These are phyloP conservation scores for Passiflora organensis DNA, from an alignment of 345 rosid genomes.

Conservation along the genomic window DNA sequence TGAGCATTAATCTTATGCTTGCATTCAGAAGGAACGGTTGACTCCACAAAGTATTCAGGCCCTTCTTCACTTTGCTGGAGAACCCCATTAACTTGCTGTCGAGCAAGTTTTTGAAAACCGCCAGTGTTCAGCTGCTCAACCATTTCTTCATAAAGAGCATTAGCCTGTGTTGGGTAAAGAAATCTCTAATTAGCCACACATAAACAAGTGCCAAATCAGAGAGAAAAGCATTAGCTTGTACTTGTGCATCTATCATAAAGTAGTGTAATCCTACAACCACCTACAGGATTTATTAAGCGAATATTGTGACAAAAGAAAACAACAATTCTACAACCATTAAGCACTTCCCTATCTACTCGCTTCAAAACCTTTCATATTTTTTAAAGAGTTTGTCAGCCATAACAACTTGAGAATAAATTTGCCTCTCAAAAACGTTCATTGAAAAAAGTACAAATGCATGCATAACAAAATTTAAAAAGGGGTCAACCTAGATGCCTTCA, in stretches of 20 bases:
- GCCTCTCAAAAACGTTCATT: too few relatives aligned
- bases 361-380: too few relatives aligned
- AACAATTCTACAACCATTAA: background rate
- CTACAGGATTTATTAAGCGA: conserved; percentile 1
- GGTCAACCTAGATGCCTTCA: too few relatives aligned
- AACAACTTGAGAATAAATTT: too few relatives aligned
- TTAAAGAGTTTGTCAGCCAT: too few relatives aligned
- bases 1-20: conserved; percentile 75
- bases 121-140: conserved; percentile 74
- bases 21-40: conserved; percentile 67
- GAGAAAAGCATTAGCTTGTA: background rate
- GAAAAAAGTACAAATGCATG: too few relatives aligned
- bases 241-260: too few relatives aligned
- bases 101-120: conserved; percentile 82
- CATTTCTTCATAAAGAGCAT: conserved; percentile 89
- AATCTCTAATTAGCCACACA: conserved; percentile 8
- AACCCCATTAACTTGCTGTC: conserved; percentile 91
- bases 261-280: background rate
- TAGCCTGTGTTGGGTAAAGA: conserved; percentile 44
- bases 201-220: background rate
- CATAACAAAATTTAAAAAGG: too few relatives aligned
- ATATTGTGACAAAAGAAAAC: background rate
- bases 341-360: too few relatives aligned
- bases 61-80: conserved; percentile 90
- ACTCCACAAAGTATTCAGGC: conserved; percentile 73